A percentile compares a stretch with the other conserved stretches of the same genome.
Evolutionary conservation across 495 filamentous ascomycete genomes (phyloP).

Genomic region (Diplogelasinospora grovesii): DNA sequence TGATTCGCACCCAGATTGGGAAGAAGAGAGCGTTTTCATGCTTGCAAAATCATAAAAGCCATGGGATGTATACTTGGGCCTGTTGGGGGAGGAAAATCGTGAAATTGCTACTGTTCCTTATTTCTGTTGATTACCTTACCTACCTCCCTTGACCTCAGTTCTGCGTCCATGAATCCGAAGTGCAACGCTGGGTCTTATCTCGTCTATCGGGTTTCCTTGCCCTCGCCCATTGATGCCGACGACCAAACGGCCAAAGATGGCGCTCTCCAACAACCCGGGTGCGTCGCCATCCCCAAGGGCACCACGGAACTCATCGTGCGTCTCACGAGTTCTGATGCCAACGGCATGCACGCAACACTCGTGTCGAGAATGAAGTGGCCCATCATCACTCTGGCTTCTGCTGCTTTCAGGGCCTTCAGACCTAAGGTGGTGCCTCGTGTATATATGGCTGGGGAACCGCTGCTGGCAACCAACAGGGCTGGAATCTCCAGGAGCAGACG

Average conservation of each 20-base stretch:
- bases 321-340: constrained; percentile 20
- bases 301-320: constrained; percentile 24
- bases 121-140: no score
- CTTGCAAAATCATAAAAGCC: no score
- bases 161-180: no score
- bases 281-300: constrained; percentile 14
- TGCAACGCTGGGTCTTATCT: no score
- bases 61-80: no score
- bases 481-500: constrained; percentile 22
- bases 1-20: no score
- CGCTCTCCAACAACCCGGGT: constrained; percentile 8
- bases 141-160: no score
- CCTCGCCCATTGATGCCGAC: constrained; percentile 2
- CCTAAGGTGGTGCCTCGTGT: constrained; percentile 21
- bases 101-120: no score
- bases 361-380: constrained; percentile 26
- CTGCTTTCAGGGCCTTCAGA: constrained; percentile 19
- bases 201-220: constrained; percentile 24
- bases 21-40: no score
- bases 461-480: constrained; percentile 12
- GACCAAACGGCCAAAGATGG: no score
- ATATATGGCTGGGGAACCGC: constrained; percentile 21
- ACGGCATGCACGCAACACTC: constrained; percentile 23
- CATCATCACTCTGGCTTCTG: constrained; percentile 23
- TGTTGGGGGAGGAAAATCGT: no score